phyloP scores from a whole-genome alignment of 2,329 filamentous ascomycete species.

The Fonsecaea erecta region DNA sequence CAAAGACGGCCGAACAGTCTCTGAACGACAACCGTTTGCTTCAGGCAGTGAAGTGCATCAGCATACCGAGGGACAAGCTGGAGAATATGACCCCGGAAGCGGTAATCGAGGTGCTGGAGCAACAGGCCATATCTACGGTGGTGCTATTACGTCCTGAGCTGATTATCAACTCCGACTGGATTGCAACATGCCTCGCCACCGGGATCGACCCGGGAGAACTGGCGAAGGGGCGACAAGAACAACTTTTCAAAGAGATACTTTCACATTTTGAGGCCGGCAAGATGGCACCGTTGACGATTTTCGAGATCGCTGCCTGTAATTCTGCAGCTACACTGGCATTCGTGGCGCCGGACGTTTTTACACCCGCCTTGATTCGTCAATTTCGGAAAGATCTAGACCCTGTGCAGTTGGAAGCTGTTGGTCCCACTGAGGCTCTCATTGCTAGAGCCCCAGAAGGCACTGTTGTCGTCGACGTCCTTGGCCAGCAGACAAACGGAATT shows the following conservation, averaged over 20 bases:
- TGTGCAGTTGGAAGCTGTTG: slow-evolving; percentile 70
- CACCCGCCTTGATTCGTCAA: slow-evolving; percentile 73
- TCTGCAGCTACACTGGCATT: slow-evolving; percentile 92
- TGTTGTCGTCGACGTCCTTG: slow-evolving; percentile 86
- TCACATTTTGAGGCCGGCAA: slow-evolving; percentile 29
- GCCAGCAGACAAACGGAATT: slow-evolving; percentile 73
- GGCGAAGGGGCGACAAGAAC: slow-evolving; percentile 65
- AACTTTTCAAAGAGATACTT: slow-evolving; percentile 65
- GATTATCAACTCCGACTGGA: slow-evolving; percentile 82
- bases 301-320: slow-evolving; percentile 75
- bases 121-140: slow-evolving; percentile 75
- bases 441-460: slow-evolving; percentile 88
- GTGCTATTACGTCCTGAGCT: slow-evolving; percentile 79
- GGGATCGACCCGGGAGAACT: slow-evolving; percentile 82
- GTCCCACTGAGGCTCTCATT: slow-evolving; percentile 88
- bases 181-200: slow-evolving; percentile 79
- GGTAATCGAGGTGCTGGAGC: slow-evolving; percentile 60
- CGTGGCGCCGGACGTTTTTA: slow-evolving; percentile 82
- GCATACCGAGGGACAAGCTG: slow-evolving; percentile 40
- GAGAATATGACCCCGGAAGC: slow-evolving; percentile 43
- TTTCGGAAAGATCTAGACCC: slow-evolving; percentile 75
- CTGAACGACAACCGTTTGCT: slow-evolving; percentile 71
- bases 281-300: slow-evolving; percentile 42
- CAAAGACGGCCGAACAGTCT: slow-evolving; percentile 40
- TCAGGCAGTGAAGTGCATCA: slow-evolving; percentile 58